Conservation (phyloP, 805 yeast species). For the Yamadazyma ubonensis region DNA sequence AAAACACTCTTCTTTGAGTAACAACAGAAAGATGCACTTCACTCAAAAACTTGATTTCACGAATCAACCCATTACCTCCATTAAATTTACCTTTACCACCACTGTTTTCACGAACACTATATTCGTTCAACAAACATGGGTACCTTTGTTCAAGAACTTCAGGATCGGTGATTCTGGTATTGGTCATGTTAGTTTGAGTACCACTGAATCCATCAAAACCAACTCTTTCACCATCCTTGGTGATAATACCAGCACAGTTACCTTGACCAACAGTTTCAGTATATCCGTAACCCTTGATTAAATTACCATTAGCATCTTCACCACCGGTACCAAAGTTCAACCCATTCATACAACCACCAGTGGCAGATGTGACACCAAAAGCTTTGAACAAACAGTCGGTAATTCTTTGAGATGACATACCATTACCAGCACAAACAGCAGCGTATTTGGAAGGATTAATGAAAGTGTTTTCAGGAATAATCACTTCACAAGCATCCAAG, state of each 20-base stretch:
- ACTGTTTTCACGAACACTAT: slow-evolving; percentile 13
- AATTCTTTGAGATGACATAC: slow-evolving; percentile 23
- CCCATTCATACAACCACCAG: slow-evolving; percentile 24
- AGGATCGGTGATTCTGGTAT: slow-evolving; percentile 21
- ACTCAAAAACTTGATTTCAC: slow-evolving; percentile 20
- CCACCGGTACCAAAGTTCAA: slow-evolving; percentile 22
- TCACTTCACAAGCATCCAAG: slow-evolving; percentile 18
- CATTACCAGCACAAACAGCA: slow-evolving; percentile 22
- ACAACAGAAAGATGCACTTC: slow-evolving; percentile 19
- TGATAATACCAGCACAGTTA: slow-evolving; percentile 19
- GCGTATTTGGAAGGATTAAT: slow-evolving; percentile 20
- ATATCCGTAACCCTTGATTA: slow-evolving; percentile 20
- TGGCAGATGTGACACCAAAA: slow-evolving; percentile 20
- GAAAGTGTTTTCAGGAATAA: slow-evolving; percentile 17
- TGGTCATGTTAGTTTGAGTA: slow-evolving; percentile 47
- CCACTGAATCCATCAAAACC: slow-evolving; percentile 26
- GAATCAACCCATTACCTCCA: slow-evolving; percentile 21
- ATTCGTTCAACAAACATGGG: slow-evolving; percentile 18
- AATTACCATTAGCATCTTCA: slow-evolving; percentile 16
- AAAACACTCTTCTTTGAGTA: slow-evolving; percentile 20
- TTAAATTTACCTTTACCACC: slow-evolving; percentile 20
- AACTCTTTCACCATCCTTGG: slow-evolving; percentile 13
- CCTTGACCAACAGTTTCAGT: slow-evolving; percentile 20
- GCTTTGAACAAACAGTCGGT: slow-evolving; percentile 23
- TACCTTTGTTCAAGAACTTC: slow-evolving; percentile 21